These are phyloP conservation scores for Rhodamnia rubescens DNA, from an alignment of 345 rosid genomes.

Conservation along the genomic window DNA sequence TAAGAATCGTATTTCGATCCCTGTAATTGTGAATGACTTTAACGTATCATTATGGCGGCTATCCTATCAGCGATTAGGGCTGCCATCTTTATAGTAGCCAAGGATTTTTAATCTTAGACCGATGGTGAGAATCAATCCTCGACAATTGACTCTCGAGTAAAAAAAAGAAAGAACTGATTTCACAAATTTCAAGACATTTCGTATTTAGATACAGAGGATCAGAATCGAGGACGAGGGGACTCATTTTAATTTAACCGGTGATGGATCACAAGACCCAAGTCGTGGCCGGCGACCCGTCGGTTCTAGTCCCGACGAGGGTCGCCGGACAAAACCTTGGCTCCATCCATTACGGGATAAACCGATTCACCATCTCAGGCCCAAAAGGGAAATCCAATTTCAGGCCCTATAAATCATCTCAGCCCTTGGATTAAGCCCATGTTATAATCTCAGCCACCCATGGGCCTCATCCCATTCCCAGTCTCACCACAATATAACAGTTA, in stretches of 20 bases:
- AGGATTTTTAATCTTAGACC: fast-evolving
- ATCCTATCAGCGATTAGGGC: fast-evolving
- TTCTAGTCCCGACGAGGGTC: background rate
- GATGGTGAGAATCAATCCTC: fast-evolving
- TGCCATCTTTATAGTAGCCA: fast-evolving
- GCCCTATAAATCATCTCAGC: background rate
- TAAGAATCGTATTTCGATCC: background rate
- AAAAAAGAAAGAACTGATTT: background rate
- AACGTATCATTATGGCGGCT: too few relatives aligned
- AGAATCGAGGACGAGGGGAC: background rate
- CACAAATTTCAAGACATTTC: background rate
- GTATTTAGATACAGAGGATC: background rate
- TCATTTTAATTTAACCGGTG: background rate
- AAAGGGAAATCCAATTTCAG: background rate
- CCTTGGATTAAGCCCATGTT: background rate
- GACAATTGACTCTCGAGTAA: fast-evolving
- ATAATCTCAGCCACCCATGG: background rate
- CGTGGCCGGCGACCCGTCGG: background rate
- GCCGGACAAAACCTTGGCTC: background rate
- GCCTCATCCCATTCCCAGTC: background rate
- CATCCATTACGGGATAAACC: background rate
- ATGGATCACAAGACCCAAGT: background rate
- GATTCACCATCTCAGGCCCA: background rate
- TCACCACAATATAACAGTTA: background rate
- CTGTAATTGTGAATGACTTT: background rate